Evolutionary conservation across 208 protist genomes (phyloP), one percentile per base, ranked within the genome.

Genomic region (Acanthamoeba triangularis): DNA sequence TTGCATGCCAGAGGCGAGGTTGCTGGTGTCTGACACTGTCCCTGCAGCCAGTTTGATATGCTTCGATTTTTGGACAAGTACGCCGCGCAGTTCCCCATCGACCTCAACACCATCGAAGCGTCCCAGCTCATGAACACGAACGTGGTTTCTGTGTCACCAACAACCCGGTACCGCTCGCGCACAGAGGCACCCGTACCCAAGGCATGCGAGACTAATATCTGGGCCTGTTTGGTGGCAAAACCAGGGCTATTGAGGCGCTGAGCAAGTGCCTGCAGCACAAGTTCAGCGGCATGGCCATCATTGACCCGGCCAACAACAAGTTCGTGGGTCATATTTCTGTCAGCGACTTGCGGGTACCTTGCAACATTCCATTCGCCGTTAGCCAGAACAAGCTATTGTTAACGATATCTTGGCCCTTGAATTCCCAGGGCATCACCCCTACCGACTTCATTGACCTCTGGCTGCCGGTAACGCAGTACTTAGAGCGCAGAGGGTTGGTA

Each of bases 11-110:
- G 28, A 67, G 16, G 41, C 78, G 30, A n/a, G 3, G 47, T 56
- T 87, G 2, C 30, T 87, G 30, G 35, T 85, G 63, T 5, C n/a
- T 72, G 13, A n/a, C 63, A 72, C 6, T n/a, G 41, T 35, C 28
- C 30, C 23, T 85, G 67, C 69, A 94, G 90, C n/a, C 90, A 94
- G n/a, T 84, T 49, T n/a, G 90, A 94, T 47, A 63, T 94, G 90
- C 67, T 94, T 33, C 90, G 69, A 8, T 94, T 94, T 44, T 20
- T 94, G 25, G 56, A 61, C 41, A 69, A 67, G 67, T 63, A 94
- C 33, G 52, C 52, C 3, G 90, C 23, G 6, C 52, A 44, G 30
- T 94, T 94, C 37, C 67, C 90, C 33, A 23, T 84, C 10, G 63
- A 94, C 33, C 63, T 84, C 20, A 49, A 76, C 87, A 28, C 44